Base-by-base conservation (phyloP, 768 basidiomycete genomes). In the Kwoniella sp. region DNA sequence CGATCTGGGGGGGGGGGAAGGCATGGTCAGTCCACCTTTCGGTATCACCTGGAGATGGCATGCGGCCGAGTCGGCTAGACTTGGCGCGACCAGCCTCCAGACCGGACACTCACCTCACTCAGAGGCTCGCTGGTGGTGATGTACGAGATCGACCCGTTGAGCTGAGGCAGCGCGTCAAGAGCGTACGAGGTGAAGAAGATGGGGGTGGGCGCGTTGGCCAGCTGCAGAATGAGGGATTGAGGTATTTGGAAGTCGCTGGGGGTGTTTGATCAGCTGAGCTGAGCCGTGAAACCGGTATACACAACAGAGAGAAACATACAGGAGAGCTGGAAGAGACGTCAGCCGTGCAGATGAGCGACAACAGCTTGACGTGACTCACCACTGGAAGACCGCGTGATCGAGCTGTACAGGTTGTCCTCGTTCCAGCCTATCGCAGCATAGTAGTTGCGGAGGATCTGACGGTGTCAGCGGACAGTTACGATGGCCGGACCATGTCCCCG, bases 341-440 rank as follows among this genome's bases (percentile, higher is more conserved):
- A n/a, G n/a, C n/a, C n/a, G n/a, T n/a, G n/a, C 5, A 39, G 19
- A 10, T 33, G n/a, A n/a, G n/a, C n/a, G n/a, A n/a, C n/a, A n/a
- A n/a, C n/a, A n/a, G n/a, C n/a, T n/a, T n/a, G n/a, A n/a, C n/a
- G n/a, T n/a, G n/a, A 63, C 71, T 27, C 53, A 93, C 90, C 87
- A 76, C 81, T 84, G 1, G 91, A 93, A 29, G 89, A 87, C 48
- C 88, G 83, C 0, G 89, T 95, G 37, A 98, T 65, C 60, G 92
- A 89, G 2, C 86, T 83, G 67, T 89, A 96, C 19, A 93, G 78
- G 66, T 93, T 93, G 75, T 96, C 92, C 70, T 93, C 89, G 64
- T 90, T 91, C 93, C 93, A 98, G 57, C 89, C 88, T 27, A 89
- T 95, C n/a, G 83, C 84, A 60, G 82, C 81, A 78, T 89, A 91